Evolutionary conservation across 306 rosid species (phyloP).

Genomic region (Rosa rugosa): DNA sequence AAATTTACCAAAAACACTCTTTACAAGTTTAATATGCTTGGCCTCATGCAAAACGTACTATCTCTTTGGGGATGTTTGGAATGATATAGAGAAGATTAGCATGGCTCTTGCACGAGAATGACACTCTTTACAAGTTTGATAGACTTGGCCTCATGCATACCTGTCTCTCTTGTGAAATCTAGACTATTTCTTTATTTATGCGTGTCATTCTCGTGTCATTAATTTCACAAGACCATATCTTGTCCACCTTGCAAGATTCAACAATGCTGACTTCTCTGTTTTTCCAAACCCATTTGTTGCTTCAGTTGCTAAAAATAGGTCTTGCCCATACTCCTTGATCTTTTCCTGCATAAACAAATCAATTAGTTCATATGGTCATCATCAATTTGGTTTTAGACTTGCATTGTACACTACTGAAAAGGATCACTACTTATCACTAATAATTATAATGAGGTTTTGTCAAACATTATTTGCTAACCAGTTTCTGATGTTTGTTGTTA

Average conservation of each 20-base stretch:
- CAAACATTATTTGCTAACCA: slow-evolving; percentile 9
- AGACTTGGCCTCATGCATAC: no score
- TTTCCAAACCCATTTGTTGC: slow-evolving; percentile 47
- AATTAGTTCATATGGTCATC: background rate
- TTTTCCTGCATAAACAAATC: slow-evolving; percentile 36
- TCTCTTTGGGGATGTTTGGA: no score
- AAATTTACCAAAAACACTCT: no score
- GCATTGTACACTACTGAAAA: background rate
- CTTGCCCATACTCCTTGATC: slow-evolving; percentile 55
- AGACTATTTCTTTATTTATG: no score
- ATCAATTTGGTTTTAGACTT: background rate
- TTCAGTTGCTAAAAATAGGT: slow-evolving; percentile 37
- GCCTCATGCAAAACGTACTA: no score
- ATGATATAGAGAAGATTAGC: no score
- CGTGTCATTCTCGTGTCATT: no score
- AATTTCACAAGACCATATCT: slow-evolving; percentile 48
- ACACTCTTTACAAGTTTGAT: no score
- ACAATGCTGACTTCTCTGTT: slow-evolving; percentile 30
- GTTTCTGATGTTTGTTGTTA: slow-evolving; percentile 8
- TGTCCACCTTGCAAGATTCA: slow-evolving; percentile 33
- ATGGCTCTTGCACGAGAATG: background rate
- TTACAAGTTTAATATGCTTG: no score
- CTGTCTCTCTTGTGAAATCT: no score
- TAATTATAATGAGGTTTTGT: background rate
- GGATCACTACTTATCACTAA: background rate